phyloP scores from a whole-genome alignment of 176 grass and related monocot genomes.

The Luzula sylvatica region DNA sequence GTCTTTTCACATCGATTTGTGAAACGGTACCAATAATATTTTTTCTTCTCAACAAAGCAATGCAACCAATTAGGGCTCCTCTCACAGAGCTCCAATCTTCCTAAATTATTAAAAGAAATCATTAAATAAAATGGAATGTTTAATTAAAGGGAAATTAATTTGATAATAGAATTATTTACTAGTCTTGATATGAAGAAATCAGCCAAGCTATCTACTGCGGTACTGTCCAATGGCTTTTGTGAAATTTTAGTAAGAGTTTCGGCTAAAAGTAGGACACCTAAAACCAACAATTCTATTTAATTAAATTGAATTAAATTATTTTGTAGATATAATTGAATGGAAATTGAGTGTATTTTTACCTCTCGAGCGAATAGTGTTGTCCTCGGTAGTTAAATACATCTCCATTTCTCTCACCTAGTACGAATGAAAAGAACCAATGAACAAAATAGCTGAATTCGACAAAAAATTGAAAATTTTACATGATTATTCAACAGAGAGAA shows the following conservation, averaged over 20 bases:
- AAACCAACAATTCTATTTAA: slow-evolving; percentile 3
- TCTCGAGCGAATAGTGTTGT: slow-evolving; percentile 69
- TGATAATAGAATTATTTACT: slow-evolving; percentile 35
- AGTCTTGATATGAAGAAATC: slow-evolving; percentile 90
- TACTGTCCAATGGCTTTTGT: slow-evolving; percentile 44
- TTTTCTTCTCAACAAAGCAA: slow-evolving; percentile 68
- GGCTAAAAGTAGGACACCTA: slow-evolving; percentile 69
- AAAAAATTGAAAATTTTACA: slow-evolving; percentile 4
- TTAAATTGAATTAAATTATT: slow-evolving; percentile 16
- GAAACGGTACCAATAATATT: slow-evolving; percentile 38
- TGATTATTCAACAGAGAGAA: background rate
- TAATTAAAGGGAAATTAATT: background rate
- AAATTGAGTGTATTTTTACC: slow-evolving; percentile 27
- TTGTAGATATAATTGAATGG: background rate
- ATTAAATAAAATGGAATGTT: background rate
- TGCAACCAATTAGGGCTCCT: slow-evolving; percentile 72
- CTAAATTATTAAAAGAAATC: slow-evolving; percentile 32
- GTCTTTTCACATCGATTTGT: slow-evolving; percentile 48
- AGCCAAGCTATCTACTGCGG: slow-evolving; percentile 48
- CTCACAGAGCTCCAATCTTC: slow-evolving; percentile 81
- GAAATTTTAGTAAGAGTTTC: slow-evolving; percentile 57
- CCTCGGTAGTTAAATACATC: slow-evolving; percentile 75
- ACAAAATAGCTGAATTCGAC: background rate
- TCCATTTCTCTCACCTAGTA: slow-evolving; percentile 85
- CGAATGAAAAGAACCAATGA: slow-evolving; percentile 16